Conservation (phyloP, 163 green algal genomes). For the Chlamydomonas reinhardtii region DNA sequence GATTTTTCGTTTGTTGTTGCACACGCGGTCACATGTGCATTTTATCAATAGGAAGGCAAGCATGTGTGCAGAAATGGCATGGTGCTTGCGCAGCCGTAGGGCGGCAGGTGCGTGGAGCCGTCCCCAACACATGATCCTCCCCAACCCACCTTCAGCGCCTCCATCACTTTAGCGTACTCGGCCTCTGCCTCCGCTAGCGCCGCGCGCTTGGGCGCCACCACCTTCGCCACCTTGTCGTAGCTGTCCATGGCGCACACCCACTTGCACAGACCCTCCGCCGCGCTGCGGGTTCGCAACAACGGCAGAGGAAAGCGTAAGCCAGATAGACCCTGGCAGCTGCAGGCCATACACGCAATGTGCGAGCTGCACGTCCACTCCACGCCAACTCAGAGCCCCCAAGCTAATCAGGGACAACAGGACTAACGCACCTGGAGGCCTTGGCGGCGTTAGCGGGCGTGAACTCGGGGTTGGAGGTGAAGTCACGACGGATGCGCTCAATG, state of each 20-base stretch:
- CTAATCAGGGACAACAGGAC: not conserved
- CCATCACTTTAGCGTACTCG: conserved; percentile 80
- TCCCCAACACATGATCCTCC: not conserved
- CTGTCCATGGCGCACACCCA: conserved; percentile 85
- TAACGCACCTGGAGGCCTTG: conserved; percentile 70
- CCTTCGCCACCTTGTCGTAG: conserved; percentile 85
- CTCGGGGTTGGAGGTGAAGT: conserved; percentile 73
- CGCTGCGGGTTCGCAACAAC: not conserved
- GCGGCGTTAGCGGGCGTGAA: conserved; percentile 75
- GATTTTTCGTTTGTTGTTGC: no score
- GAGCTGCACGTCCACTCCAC: no score
- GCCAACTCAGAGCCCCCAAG: no score
- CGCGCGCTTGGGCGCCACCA: conserved; percentile 82
- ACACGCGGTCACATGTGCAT: no score
- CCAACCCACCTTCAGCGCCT: conserved; percentile 56
- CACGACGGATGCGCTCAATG: conserved; percentile 79
- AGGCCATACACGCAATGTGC: no score
- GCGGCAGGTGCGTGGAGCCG: no score
- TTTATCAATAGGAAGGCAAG: no score
- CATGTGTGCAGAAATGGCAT: no score
- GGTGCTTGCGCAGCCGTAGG: no score
- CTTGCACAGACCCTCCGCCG: conserved; percentile 82
- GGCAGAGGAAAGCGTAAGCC: no score
- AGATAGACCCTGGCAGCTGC: no score
- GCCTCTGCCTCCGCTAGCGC: conserved; percentile 80